phyloP scores from a whole-genome alignment of 2,329 filamentous ascomycete species.

The Penicillium sp. region DNA sequence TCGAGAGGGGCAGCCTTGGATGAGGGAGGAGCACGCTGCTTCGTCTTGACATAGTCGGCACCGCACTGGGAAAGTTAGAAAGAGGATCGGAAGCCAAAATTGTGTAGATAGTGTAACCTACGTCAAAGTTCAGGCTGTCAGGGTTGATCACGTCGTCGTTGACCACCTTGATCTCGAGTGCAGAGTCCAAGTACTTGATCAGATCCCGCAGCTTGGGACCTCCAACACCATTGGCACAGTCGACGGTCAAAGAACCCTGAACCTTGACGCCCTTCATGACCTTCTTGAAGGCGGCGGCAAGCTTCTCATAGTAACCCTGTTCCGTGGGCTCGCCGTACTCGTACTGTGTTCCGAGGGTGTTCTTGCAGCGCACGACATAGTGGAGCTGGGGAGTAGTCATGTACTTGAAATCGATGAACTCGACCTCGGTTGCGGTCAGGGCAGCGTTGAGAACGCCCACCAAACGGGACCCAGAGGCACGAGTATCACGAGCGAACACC shows the following conservation, averaged over 20 bases:
- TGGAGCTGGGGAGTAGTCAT: constrained; percentile 97
- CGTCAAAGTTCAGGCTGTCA: constrained; percentile 84
- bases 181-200: constrained; percentile 76
- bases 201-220: constrained; percentile 87
- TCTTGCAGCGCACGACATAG: constrained; percentile 91
- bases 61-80: constrained; percentile 63
- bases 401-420: constrained; percentile 82
- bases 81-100: too few species aligned
- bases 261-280: constrained; percentile 78
- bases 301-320: constrained; percentile 92
- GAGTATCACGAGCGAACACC: constrained; percentile 88
- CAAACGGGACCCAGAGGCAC: constrained; percentile 84
- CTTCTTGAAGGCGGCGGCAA: constrained; percentile 78
- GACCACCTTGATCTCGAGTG: constrained; percentile 79
- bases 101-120: constrained; percentile 46
- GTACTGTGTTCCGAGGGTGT: constrained; percentile 84
- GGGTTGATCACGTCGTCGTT: constrained; percentile 93
- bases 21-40: constrained; percentile 82
- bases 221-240: constrained; percentile 96
- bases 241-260: constrained; percentile 74
- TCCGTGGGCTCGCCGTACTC: constrained; percentile 89
- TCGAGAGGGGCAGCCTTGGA: constrained; percentile 75
- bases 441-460: constrained; percentile 77
- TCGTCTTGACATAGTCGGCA: constrained; percentile 96
- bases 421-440: constrained; percentile 71